phyloP scores from a whole-genome alignment of 2,329 filamentous ascomycete species.

The Cryphonectria parasitica region DNA sequence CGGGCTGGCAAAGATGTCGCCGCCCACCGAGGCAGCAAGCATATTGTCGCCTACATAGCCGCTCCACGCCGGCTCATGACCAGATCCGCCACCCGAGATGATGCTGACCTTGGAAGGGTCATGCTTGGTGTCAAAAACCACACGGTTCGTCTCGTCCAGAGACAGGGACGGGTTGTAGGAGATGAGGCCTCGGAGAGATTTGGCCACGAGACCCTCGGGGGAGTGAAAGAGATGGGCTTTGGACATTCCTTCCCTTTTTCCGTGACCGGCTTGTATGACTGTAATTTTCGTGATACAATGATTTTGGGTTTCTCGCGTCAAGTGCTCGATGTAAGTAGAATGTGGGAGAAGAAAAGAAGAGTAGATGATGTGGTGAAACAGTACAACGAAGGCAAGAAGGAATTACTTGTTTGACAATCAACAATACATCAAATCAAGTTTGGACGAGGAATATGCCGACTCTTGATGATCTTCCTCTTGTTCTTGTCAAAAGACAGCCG shows the following conservation, averaged over 20 bases:
- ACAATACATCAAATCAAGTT: background rate
- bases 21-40: constrained; percentile 63
- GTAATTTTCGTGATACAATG: background rate
- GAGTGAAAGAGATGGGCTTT: constrained; percentile 57
- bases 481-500: background rate
- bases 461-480: background rate
- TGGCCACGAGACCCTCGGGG: constrained; percentile 57
- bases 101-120: constrained; percentile 51
- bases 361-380: background rate
- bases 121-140: constrained; percentile 53
- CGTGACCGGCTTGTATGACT: too few species aligned
- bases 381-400: background rate
- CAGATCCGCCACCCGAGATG: constrained; percentile 60
- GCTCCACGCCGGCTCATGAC: constrained; percentile 65
- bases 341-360: too few species aligned
- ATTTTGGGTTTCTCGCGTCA: too few species aligned
- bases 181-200: constrained; percentile 54
- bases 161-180: constrained; percentile 54
- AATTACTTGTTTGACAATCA: background rate
- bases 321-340: too few species aligned
- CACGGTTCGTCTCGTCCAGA: constrained; percentile 54
- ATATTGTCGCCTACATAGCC: constrained; percentile 67
- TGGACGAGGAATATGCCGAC: background rate
- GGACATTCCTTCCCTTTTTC: constrained; percentile 46
- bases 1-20: constrained; percentile 67